Evolutionary conservation across 192 early-diverging fungal species (phyloP).

Genomic region (Entophlyctis luteolus): DNA sequence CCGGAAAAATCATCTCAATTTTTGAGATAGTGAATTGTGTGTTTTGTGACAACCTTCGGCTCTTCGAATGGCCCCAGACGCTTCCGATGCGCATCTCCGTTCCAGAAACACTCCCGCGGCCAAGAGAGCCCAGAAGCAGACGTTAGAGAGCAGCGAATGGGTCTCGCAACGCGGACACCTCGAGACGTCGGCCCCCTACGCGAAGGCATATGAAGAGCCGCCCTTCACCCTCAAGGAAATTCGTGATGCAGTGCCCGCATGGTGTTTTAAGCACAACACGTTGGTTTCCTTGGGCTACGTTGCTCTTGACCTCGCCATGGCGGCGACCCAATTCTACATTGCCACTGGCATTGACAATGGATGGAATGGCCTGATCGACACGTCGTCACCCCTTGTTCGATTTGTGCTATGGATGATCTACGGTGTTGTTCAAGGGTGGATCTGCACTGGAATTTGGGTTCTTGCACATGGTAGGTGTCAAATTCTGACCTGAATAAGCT

Average conservation of each 20-base stretch:
- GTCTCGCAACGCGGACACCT: background rate
- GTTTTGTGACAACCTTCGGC: no score
- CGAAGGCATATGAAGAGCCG: conserved; percentile 22
- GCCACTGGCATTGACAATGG: conserved; percentile 49
- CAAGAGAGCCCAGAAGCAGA: no score
- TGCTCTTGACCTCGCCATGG: conserved; percentile 67
- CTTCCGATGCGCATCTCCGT: no score
- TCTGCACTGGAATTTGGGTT: conserved; percentile 85
- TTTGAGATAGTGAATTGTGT: no score
- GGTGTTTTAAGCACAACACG: conserved; percentile 86
- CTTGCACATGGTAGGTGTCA: conserved; percentile 44
- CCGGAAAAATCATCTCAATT: no score
- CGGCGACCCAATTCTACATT: conserved; percentile 58
- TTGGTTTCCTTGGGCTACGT: conserved; percentile 77
- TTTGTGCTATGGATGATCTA: conserved; percentile 67
- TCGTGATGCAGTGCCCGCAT: conserved; percentile 83
- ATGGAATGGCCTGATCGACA: background rate
- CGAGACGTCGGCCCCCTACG: conserved; percentile 20
- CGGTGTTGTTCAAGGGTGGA: conserved; percentile 80
- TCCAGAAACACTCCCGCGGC: no score
- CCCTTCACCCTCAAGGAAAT: conserved; percentile 86
- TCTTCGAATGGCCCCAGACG: no score
- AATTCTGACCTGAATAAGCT: no score
- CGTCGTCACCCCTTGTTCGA: conserved; percentile 40
- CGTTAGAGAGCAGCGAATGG: no score